Evolutionary conservation across 2,329 filamentous ascomycete genomes (phyloP), one percentile per base, ranked within the genome.

Genomic region (Apiospora hydei): DNA sequence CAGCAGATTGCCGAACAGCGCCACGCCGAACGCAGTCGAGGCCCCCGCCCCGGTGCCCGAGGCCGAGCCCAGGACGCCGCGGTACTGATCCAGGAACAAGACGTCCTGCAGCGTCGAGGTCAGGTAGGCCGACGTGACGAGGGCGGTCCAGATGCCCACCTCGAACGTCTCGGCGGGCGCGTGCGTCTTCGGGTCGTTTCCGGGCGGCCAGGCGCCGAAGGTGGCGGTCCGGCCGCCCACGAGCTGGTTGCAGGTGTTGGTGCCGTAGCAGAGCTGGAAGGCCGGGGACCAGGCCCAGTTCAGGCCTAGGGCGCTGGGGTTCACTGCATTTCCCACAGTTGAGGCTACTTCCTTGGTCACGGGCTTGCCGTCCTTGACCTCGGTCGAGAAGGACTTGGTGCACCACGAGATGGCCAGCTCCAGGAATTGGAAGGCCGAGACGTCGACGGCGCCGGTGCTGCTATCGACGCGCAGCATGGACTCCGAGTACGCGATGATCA

Each of bases 111-210:
- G 13, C 14, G 51, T 53, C 51, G 51, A 53, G 0, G 51, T 53
- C 4, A 53, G 4, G 24, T 53, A 53, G 13, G 51, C 51, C 51
- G 51, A 53, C 51, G 51, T 53, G 13, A 53, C 51, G 13, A 53
- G 51, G 24, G 51, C 51, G 13, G 51, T 53, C 51, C 51, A 53
- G 51, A 53, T 53, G 24, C 51, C 51, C 51, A 53, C 51, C 4
- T 53, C 51, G 24, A 53, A 53, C 24, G 51, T 53, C 51, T 53
- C 51, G 4, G 11, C 51, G 13, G 24, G 51, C 24, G 30, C 51
- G 13, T 26, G 51, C 24, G 24, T 30, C 24, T 53, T 30, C 8
- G 51, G 51, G 24, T 53, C 51, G 24, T 1, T 26, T 18, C 24
- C 51, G 11, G 51, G 13, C 0, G 51, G 3, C 51, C 51, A 53